Conservation (phyloP, 345 rosid species). For the Camelina sativa region DNA sequence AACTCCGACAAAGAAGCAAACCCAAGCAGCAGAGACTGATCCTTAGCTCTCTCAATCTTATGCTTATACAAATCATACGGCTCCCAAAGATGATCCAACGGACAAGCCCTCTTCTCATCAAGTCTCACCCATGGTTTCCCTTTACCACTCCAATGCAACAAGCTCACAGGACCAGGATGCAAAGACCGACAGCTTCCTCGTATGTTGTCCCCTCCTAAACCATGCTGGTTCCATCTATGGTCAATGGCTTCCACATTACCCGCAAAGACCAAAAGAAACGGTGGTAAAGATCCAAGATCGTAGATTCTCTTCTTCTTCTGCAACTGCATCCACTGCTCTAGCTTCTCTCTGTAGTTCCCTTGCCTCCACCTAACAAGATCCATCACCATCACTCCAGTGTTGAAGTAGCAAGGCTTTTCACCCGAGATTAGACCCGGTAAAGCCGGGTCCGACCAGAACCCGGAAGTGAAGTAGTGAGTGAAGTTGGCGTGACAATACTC, state of each 20-base stretch:
- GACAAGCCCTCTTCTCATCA: conserved; percentile 73
- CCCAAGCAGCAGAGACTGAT: conserved; percentile 42
- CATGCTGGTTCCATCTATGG: conserved; percentile 97
- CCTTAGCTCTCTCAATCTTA: conserved; percentile 44
- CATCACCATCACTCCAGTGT: conserved; percentile 99
- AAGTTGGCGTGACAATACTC: conserved; percentile 96
- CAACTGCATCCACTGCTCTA: conserved; percentile 88
- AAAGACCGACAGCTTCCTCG: conserved; percentile 80
- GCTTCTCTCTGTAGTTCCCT: conserved; percentile 68
- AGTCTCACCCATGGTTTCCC: conserved; percentile 98
- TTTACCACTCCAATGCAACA: conserved; percentile 99
- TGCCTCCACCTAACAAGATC: conserved; percentile 84
- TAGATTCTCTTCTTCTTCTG: conserved; percentile 81
- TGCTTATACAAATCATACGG: conserved; percentile 74
- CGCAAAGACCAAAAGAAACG: conserved; percentile 81
- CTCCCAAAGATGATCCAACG: conserved; percentile 80
- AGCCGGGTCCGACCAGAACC: conserved; percentile 84
- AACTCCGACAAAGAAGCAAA: conserved; percentile 42
- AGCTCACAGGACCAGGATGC: conserved; percentile 91
- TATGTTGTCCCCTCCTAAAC: conserved; percentile 92
- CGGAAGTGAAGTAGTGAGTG: conserved; percentile 78
- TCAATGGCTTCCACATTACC: conserved; percentile 83
- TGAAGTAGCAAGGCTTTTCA: conserved; percentile 83
- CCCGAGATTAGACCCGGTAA: conserved; percentile 61
- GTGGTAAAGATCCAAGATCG: conserved; percentile 93